phyloP scores from a whole-genome alignment of 345 rosid genomes.

The Brassica cretica region DNA sequence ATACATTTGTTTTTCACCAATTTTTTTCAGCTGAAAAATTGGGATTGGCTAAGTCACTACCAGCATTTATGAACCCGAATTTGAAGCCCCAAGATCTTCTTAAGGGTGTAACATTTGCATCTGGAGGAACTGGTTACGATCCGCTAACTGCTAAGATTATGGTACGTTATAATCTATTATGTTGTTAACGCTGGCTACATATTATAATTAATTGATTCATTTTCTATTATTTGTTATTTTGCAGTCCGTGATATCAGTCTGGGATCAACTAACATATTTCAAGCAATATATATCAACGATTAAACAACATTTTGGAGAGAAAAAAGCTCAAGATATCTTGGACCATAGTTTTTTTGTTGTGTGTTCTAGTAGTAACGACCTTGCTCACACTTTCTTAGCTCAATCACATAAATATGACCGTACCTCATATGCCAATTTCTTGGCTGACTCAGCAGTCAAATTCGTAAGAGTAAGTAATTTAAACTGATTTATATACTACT shows the following conservation, averaged over 20 bases:
- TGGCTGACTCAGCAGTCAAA: constrained; percentile 39
- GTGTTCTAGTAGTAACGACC: too few species aligned
- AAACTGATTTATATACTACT: too few species aligned
- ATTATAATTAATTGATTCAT: not conserved
- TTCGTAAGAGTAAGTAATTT: not conserved
- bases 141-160: constrained; percentile 14
- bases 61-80: constrained; percentile 52
- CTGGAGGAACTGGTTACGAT: constrained; percentile 64
- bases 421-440: constrained; percentile 38
- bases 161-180: constrained; percentile 31
- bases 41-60: constrained; percentile 50
- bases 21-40: constrained; percentile 44
- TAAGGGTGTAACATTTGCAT: constrained; percentile 40
- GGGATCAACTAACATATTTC: too few species aligned
- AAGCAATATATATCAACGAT: too few species aligned
- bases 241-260: too few species aligned
- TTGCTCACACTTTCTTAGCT: too few species aligned
- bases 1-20: not conserved
- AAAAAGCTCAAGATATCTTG: too few species aligned
- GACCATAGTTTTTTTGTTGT: too few species aligned
- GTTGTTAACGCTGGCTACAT: not conserved
- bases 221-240: not conserved
- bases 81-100: constrained; percentile 46
- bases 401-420: constrained; percentile 38
- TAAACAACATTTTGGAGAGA: too few species aligned